These are phyloP conservation scores for Penicillium chermesinum DNA, from an alignment of 495 filamentous ascomycete genomes.

Conservation along the genomic window DNA sequence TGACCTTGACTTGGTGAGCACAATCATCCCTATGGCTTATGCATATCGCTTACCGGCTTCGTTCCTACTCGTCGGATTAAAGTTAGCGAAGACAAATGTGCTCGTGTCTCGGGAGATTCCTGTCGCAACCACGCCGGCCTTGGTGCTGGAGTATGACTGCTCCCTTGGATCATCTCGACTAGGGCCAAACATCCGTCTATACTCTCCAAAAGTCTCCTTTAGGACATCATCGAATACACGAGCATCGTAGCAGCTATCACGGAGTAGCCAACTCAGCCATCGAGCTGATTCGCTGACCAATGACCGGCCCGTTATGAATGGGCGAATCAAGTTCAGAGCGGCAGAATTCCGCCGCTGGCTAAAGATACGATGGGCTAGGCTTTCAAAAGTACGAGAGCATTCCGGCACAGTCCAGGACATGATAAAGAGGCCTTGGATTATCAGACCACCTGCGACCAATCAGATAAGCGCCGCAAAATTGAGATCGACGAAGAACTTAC, in stretches of 20 bases:
- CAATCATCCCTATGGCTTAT: background rate
- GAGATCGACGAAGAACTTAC: constrained; percentile 10
- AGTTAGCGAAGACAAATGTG: constrained; percentile 24
- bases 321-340: constrained; percentile 5
- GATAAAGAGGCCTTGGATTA: constrained; percentile 20
- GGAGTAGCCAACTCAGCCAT: constrained; percentile 21
- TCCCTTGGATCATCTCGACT: background rate
- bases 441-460: constrained; percentile 22
- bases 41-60: constrained; percentile 10
- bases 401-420: constrained; percentile 18
- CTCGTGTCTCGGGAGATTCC: constrained; percentile 19
- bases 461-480: background rate
- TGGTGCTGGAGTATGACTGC: constrained; percentile 4
- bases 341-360: constrained; percentile 7
- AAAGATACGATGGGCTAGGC: constrained; percentile 24
- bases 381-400: constrained; percentile 23
- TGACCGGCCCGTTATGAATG: constrained; percentile 8
- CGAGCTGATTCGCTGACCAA: constrained; percentile 12
- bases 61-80: constrained; percentile 9
- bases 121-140: constrained; percentile 18
- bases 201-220: constrained; percentile 19
- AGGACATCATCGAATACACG: constrained; percentile 20
- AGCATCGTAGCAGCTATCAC: constrained; percentile 27
- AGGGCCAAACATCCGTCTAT: constrained; percentile 21
- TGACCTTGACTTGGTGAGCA: constrained; percentile 15